Evolutionary conservation across 2,329 filamentous ascomycete species (phyloP), one percentile per base, ranked within the genome.

Genomic region (Ophiostoma fasciatum): DNA sequence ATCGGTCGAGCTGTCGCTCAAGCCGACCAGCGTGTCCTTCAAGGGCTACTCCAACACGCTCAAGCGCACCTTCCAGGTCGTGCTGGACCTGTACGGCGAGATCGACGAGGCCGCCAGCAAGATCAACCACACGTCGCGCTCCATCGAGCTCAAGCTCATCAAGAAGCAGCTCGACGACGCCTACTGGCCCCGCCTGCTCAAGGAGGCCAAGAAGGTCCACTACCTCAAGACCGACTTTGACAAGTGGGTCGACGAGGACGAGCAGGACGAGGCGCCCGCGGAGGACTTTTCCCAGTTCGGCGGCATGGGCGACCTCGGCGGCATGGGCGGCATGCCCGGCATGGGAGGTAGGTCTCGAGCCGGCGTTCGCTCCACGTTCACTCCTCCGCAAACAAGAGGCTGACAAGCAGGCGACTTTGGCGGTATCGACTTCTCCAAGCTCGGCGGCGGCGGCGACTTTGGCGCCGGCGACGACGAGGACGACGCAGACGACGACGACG

Each of bases 181-280:
- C 62, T 96, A 79, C 74, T 98, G 90, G 90, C 87, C 87, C 45
- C 77, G 90, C 46, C 71, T 98, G 52, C 71, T 94, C 57, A 94
- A 94, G 77, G 82, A 88, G 42, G 60, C 66, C 48, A 79, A 83
- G 71, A 94, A 84, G 68, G 64, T 82, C 37, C 90, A 96, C 65
- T 98, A 85, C 74, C 63, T 98, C 53, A 48, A 94, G 78, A 96
- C 90, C 46, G 81, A 98, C 65, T 98, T 98, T 51, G 87, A 94
- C 68, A 94, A 94, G 80, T 94, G 87, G 87, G 82, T 94, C 52
- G 87, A 94, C 49, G 84, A 94, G 74, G 87, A 98, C 56, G 90
- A 98, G 73, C 90, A 98, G 67, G 81, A 96, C 54, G 85, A 84
- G 61, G 78, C 73, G 42, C 66, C 74, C 33, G 84, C 92, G 46